phyloP scores from a whole-genome alignment of 1,139 yeast genomes.

The Arxiozyma heterogenica region DNA sequence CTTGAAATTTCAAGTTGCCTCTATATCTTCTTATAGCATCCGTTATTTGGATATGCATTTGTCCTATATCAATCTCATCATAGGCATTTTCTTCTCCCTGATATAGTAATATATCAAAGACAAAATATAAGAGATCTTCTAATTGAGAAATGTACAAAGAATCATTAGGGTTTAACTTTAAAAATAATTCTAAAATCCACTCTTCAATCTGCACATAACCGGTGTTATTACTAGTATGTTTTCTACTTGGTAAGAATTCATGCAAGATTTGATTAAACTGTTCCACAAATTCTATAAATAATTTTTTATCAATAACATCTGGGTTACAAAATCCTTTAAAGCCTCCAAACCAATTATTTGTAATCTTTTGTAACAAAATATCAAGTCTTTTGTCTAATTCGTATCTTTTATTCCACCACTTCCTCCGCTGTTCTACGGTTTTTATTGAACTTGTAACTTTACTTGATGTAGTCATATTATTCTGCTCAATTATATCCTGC shows the following conservation, averaged over 20 bases:
- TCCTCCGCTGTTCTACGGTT: conserved; percentile 51
- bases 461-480: conserved; percentile 51
- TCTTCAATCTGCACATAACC: conserved; percentile 40
- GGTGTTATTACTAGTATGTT: conserved; percentile 16
- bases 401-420: conserved; percentile 74
- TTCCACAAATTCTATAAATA: conserved; percentile 34
- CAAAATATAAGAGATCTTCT: conserved; percentile 57
- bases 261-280: conserved; percentile 33
- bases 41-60: conserved; percentile 43
- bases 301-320: conserved; percentile 23
- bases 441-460: conserved; percentile 39
- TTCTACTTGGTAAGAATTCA: conserved; percentile 35
- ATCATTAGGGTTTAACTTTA: conserved; percentile 35
- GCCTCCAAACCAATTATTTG: conserved; percentile 74
- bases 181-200: conserved; percentile 43
- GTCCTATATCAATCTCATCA: conserved; percentile 55
- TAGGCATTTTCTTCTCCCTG: conserved; percentile 59
- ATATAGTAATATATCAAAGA: conserved; percentile 49
- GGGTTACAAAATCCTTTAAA: conserved; percentile 52
- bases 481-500: conserved; percentile 44
- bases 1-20: background rate
- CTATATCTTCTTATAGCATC: conserved; percentile 34
- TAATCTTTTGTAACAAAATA: conserved; percentile 49
- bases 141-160: conserved; percentile 35
- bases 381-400: conserved; percentile 50